Base-by-base conservation (phyloP, 352 stramenopile species). In the Globisporangium polare region DNA sequence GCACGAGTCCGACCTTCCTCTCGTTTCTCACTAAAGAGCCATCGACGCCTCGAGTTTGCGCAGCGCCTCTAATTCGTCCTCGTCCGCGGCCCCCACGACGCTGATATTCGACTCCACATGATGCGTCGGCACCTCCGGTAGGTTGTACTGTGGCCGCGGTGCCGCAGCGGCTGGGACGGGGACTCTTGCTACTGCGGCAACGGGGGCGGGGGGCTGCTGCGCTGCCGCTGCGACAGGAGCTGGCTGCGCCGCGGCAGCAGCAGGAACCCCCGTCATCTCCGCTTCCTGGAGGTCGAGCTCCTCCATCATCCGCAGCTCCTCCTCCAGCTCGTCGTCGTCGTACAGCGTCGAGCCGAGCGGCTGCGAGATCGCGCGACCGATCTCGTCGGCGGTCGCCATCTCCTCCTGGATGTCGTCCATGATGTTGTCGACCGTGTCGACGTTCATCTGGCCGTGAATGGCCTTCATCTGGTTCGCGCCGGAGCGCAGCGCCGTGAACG, bases 371-470 rank as follows among this genome's bases (percentile, higher is more conserved):
- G 95, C 95, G 54, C 86, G 74, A 22, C 83, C 90, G 65, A 99
- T 98, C 77, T 98, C 94, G 64, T 98, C 85, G 3, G 92, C 94
- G 55, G 91, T 90, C 49, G 97, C 93, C 95, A 98, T 98, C 70
- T 98, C 92, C 71, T 98, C 95, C 74, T 97, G 94, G 69, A 99
- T 98, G 63, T 98, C 92, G 77, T 99, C 97, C 95, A 99, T 99
- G 58, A 99, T 93, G 64, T 98, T 97, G 74, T 99, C 96, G 50
- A 99, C 96, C 63, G 93, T 95, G 72, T 99, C 97, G 45, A 99
- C 94, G 68, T 97, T 96, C 65, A 99, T 95, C 62, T 98, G 82
- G 26, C 89, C 90, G 65, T 97, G 89, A 60, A 98, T 98, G n/a
- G 89, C 79, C 69, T 97, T 92, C 94, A 99, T 98, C 65, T 97